Percentiles rank a stretch among this genome's conserved stretches.
phyloP scores from a whole-genome alignment of 495 filamentous ascomycete species.

The Echria macrotheca region DNA sequence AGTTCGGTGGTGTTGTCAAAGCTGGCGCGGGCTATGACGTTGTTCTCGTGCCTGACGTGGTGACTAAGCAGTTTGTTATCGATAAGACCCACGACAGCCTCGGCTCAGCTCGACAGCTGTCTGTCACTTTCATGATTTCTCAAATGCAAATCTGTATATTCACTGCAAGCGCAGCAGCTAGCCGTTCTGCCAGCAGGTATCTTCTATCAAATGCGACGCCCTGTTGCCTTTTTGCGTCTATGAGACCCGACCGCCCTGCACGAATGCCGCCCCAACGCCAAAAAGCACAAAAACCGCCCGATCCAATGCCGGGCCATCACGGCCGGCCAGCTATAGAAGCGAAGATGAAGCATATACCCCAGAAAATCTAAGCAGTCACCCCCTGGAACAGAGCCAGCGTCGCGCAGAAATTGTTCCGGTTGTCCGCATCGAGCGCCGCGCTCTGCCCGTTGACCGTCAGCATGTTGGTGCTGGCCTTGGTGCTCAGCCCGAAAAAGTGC shows the following conservation, averaged over 20 bases:
- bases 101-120: no score
- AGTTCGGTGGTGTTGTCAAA: no score
- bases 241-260: neutral
- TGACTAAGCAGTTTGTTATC: neutral
- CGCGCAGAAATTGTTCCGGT: constrained; percentile 69
- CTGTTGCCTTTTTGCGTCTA: constrained; percentile 4
- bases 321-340: neutral
- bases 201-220: no score
- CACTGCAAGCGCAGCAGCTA: neutral
- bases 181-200: neutral
- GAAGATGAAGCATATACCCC: no score
- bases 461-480: constrained; percentile 86
- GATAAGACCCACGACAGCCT: neutral
- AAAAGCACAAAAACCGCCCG: neutral
- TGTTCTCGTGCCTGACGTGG: neutral
- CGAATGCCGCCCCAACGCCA: neutral
- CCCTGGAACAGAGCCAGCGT: constrained; percentile 58
- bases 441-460: constrained; percentile 56
- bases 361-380: no score
- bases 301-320: neutral
- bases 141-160: neutral
- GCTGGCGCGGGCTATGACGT: neutral
- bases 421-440: constrained; percentile 56
- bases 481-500: constrained; percentile 73
- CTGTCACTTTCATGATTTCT: no score